Evolutionary conservation across 2,329 filamentous ascomycete species (phyloP), one percentile per base, ranked within the genome.

Genomic region (Didymella arachidicola): DNA sequence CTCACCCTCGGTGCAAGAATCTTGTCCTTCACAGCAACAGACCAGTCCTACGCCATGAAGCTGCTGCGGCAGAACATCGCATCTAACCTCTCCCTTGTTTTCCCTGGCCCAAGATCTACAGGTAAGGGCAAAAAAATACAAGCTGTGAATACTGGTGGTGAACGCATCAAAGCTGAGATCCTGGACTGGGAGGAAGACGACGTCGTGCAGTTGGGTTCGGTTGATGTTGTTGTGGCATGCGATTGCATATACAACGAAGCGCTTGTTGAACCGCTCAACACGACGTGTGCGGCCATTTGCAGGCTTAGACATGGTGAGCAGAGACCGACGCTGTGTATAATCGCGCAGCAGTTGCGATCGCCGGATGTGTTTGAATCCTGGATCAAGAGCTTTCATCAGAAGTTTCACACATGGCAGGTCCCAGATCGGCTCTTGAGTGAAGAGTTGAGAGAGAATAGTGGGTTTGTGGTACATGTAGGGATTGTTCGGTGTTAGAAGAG

Each of bases 181-280:
- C 81, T 97, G 0, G 94, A 99, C 78, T 99, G 95, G 95, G 93
- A 98, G 73, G 75, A 75, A 1, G 82, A 86, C 65, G 77, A 79
- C 45, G 73, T 84, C 1, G 65, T 69, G 1, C 70, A 72, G 4
- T 66, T 81, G 7, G 81, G 83, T 0, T 83, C 86, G 60, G 84
- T 95, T 65, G 90, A 96, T 69, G 78, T 87, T 14, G 81, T 98
- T 11, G 75, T 98, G 34, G 92, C 93, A 4, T 96, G 92, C 72
- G 95, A 99, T 77, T 97, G 93, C 77, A 89, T 99, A 66, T 99
- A 96, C 81, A 99, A 98, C 77, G 91, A 97, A 65, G 86, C 90
- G 2, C 84, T 98, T 3, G 86, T 98, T 25, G 80, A 85, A 42
- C 92, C 93, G 0, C 86, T 98, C 47, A 90, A 95, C n/a, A 85